Conservation (phyloP, 306 rosid genomes). For the Nissolia schottii region DNA sequence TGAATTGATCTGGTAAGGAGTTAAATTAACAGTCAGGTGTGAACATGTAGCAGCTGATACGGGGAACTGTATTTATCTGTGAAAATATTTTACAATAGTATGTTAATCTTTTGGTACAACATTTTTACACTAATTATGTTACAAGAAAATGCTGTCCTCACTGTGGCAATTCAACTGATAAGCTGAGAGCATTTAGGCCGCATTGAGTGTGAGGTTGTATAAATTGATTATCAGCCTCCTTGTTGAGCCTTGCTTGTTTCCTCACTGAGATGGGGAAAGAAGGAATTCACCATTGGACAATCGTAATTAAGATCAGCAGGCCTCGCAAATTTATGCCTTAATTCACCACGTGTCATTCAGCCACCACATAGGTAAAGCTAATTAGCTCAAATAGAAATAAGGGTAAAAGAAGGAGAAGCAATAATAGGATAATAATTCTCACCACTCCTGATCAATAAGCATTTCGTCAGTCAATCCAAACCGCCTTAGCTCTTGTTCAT, state of each 20-base stretch:
- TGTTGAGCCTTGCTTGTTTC: not conserved
- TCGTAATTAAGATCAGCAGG: constrained; percentile 87
- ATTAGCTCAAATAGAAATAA: not conserved
- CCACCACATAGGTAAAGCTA: not conserved
- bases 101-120: not conserved
- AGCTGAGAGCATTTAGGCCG: not conserved
- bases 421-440: not conserved
- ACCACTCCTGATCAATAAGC: constrained; percentile 85
- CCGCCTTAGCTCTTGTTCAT: constrained; percentile 55
- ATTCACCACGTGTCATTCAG: not conserved
- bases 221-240: not conserved
- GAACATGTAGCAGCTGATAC: not conserved
- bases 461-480: constrained; percentile 85
- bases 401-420: not conserved
- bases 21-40: not conserved
- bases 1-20: not conserved
- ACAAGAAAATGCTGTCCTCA: not conserved
- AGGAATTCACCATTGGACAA: constrained; percentile 77
- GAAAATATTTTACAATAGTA: not conserved
- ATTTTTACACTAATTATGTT: not conserved
- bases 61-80: not conserved
- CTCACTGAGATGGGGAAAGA: constrained; percentile 64
- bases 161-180: not conserved
- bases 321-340: constrained; percentile 76
- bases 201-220: not conserved